A percentile compares a stretch with the other conserved stretches of the same genome.
These are phyloP conservation scores for Lodderomyces oxycetoniae DNA, from an alignment of 1,139 yeast genomes.

Conservation along the genomic window DNA sequence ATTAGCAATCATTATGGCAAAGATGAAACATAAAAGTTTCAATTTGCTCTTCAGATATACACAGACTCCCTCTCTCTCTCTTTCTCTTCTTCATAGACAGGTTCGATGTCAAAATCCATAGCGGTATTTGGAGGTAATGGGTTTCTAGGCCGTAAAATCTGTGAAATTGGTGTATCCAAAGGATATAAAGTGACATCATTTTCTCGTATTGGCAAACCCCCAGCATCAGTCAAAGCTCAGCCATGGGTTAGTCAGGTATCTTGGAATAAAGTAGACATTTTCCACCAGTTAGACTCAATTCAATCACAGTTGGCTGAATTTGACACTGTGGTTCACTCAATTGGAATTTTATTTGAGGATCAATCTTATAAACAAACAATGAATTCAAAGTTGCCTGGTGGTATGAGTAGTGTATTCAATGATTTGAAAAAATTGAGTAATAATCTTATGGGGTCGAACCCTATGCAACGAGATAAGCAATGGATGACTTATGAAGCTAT, in stretches of 20 bases:
- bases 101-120: conserved; percentile 29
- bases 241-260: conserved; percentile 55
- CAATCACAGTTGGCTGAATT: conserved; percentile 40
- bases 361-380: conserved; percentile 56
- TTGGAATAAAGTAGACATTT: conserved; percentile 68
- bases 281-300: conserved; percentile 58
- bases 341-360: conserved; percentile 71
- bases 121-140: conserved; percentile 89
- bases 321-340: conserved; percentile 73
- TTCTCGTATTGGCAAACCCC: conserved; percentile 58
- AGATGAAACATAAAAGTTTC: no score
- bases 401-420: conserved; percentile 19
- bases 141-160: conserved; percentile 67
- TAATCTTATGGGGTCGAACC: conserved; percentile 41
- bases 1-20: no score
- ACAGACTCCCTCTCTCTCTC: no score
- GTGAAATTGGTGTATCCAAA: conserved; percentile 58
- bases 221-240: conserved; percentile 21
- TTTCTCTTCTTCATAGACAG: no score
- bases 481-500: conserved; percentile 52
- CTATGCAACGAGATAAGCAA: conserved; percentile 44
- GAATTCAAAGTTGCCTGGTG: conserved; percentile 31
- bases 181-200: conserved; percentile 66
- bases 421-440: conserved; percentile 29
- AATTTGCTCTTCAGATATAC: no score